Evolutionary conservation across 1,284 basidiomycete species (phyloP).

Genomic region (Laetiporus sulphureus): DNA sequence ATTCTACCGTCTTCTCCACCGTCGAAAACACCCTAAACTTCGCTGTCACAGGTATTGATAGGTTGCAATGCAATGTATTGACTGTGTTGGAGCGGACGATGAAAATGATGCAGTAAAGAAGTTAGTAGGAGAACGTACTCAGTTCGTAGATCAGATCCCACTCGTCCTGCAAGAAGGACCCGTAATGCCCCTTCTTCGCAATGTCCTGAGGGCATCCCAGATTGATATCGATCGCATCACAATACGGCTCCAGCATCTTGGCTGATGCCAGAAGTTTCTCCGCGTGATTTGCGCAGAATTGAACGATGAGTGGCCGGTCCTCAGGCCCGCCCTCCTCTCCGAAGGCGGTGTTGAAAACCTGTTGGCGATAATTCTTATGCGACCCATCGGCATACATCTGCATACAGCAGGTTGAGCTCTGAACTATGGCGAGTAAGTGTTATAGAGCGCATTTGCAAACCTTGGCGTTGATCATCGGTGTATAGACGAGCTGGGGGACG

Average conservation of each 20-base stretch:
- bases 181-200: conserved; percentile 83
- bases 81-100: conserved; percentile 42
- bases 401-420: not conserved
- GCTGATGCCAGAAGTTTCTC: conserved; percentile 74
- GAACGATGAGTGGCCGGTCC: conserved; percentile 87
- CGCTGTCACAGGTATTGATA: conserved; percentile 88
- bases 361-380: conserved; percentile 48
- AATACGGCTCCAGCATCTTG: conserved; percentile 63
- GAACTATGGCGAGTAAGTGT: not conserved
- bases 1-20: conserved; percentile 83
- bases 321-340: conserved; percentile 62
- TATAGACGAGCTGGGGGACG: conserved; percentile 67
- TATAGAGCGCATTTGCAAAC: conserved; percentile 29
- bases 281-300: conserved; percentile 92
- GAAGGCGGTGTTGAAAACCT: conserved; percentile 62
- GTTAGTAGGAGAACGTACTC: conserved; percentile 51
- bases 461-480: conserved; percentile 97
- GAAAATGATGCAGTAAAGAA: not conserved
- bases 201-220: conserved; percentile 97
- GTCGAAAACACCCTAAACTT: conserved; percentile 93
- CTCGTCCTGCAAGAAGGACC: conserved; percentile 90
- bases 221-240: conserved; percentile 94
- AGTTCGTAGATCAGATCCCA: conserved; percentile 83
- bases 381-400: conserved; percentile 61
- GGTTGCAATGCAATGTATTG: conserved; percentile 76